Evolutionary conservation across 2,329 filamentous ascomycete species (phyloP).

Genomic region (Aspergillus phoenicis): DNA sequence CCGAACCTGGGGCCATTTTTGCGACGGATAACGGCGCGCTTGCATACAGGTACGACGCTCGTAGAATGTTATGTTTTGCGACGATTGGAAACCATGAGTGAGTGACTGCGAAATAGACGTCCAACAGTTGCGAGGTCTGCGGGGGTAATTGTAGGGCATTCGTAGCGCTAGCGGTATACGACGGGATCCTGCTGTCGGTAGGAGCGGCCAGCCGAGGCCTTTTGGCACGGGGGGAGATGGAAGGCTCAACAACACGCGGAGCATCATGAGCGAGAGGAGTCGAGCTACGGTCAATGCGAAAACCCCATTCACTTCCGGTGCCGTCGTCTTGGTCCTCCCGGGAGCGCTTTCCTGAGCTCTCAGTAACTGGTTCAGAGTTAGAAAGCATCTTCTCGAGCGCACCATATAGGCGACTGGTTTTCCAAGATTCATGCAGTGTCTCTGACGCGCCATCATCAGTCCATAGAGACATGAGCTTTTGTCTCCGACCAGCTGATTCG

Average conservation of each 20-base stretch:
- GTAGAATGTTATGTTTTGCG: slow-evolving; percentile 59
- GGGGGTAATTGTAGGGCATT: slow-evolving; percentile 47
- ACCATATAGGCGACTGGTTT: slow-evolving; percentile 43
- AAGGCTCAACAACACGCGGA: slow-evolving; percentile 35
- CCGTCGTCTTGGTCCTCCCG: slow-evolving; percentile 34
- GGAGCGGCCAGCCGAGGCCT: slow-evolving; percentile 30
- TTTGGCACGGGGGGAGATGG: slow-evolving; percentile 29
- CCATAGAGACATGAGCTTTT: slow-evolving; percentile 43
- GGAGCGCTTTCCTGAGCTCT: slow-evolving; percentile 36
- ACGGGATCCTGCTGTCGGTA: slow-evolving; percentile 13
- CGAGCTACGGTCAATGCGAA: slow-evolving; percentile 33
- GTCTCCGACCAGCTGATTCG: slow-evolving; percentile 34
- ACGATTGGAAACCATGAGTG: slow-evolving; percentile 64
- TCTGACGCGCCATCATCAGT: slow-evolving; percentile 45
- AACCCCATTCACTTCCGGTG: slow-evolving; percentile 32
- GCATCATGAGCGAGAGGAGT: slow-evolving; percentile 32
- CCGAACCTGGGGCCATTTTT: slow-evolving; percentile 36
- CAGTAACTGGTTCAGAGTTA: slow-evolving; percentile 30
- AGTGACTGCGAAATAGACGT: slow-evolving; percentile 60
- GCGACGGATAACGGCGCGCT: slow-evolving; percentile 41
- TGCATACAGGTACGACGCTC: slow-evolving; percentile 59
- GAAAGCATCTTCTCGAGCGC: slow-evolving; percentile 47
- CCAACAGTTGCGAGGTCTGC: slow-evolving; percentile 56
- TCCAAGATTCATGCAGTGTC: slow-evolving; percentile 48
- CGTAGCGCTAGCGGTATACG: slow-evolving; percentile 9